A percentile compares a stretch with the other conserved stretches of the same genome.
phyloP scores from a whole-genome alignment of 257 asterid species.

The Lithospermum erythrorhizon region DNA sequence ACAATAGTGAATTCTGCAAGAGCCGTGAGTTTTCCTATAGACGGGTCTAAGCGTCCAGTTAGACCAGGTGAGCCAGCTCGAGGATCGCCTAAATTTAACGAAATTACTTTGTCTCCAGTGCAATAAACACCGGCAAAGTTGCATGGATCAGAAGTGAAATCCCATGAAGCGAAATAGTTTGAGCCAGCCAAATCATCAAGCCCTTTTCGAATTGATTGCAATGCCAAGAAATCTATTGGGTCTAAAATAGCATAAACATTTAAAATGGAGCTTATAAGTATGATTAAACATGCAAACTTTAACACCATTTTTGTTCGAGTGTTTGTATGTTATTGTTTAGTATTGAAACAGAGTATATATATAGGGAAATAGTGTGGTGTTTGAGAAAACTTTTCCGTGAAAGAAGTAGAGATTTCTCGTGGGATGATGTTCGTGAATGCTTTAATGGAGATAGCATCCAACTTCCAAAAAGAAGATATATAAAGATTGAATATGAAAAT shows the following conservation, averaged over 20 bases:
- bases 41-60: conserved; percentile 42
- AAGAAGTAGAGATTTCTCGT: too few species aligned
- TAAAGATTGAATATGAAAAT: not conserved
- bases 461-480: conserved; percentile 12
- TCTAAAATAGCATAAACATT: conserved; percentile 43
- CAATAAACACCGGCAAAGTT: conserved; percentile 76
- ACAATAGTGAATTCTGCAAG: conserved; percentile 57
- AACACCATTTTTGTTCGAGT: not conserved
- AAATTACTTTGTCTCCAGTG: conserved; percentile 49
- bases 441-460: conserved; percentile 44
- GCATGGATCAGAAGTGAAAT: conserved; percentile 88
- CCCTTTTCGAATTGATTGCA: conserved; percentile 65
- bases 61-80: conserved; percentile 80
- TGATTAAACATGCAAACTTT: not conserved
- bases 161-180: conserved; percentile 69
- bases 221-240: conserved; percentile 80
- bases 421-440: conserved; percentile 13
- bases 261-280: conserved; percentile 15
- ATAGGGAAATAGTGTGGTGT: too few species aligned
- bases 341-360: conserved; percentile 6
- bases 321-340: conserved; percentile 6
- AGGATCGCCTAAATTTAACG: conserved; percentile 83
- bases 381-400: too few species aligned
- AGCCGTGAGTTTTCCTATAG: conserved; percentile 46
- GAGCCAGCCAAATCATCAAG: conserved; percentile 74